phyloP scores from a whole-genome alignment of 352 stramenopile genomes.

The Globisporangium okanoganense region DNA sequence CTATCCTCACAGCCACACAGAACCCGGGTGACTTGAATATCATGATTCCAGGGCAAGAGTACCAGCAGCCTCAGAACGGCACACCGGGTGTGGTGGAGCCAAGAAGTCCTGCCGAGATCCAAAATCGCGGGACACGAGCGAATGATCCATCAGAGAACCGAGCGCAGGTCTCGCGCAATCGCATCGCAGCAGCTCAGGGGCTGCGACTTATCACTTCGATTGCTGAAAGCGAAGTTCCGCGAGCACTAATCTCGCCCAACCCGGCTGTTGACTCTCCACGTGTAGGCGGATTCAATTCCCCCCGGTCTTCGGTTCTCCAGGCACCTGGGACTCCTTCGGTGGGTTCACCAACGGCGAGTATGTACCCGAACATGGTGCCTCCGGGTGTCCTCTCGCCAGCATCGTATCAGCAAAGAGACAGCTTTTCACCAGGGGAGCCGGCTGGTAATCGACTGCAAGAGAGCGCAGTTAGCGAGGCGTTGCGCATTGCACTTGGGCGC shows the following conservation, averaged over 20 bases:
- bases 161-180: slow-evolving; percentile 24
- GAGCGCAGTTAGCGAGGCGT: slow-evolving; percentile 39
- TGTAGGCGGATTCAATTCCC: slow-evolving; percentile 69
- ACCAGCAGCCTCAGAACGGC: slow-evolving; percentile 51
- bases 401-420: slow-evolving; percentile 82
- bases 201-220: slow-evolving; percentile 83
- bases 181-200: slow-evolving; percentile 49
- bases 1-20: slow-evolving; percentile 46
- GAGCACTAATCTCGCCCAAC: slow-evolving; percentile 81
- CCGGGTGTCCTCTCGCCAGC: slow-evolving; percentile 61
- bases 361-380: slow-evolving; percentile 48
- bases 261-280: slow-evolving; percentile 81
- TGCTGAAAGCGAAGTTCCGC: slow-evolving; percentile 72
- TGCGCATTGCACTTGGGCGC: slow-evolving; percentile 72
- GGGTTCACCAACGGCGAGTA: slow-evolving; percentile 36
- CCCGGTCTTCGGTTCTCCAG: slow-evolving; percentile 69
- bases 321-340: slow-evolving; percentile 65
- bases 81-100: slow-evolving; percentile 36
- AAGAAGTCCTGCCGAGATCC: slow-evolving; percentile 73
- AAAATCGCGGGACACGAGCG: slow-evolving; percentile 63
- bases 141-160: slow-evolving; percentile 19
- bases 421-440: slow-evolving; percentile 29
- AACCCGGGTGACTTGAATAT: slow-evolving; percentile 41
- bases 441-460: slow-evolving; percentile 29
- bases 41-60: slow-evolving; percentile 60